These are phyloP conservation scores for Tanozyma kutaoensis DNA, from an alignment of 805 yeast species.

Conservation along the genomic window DNA sequence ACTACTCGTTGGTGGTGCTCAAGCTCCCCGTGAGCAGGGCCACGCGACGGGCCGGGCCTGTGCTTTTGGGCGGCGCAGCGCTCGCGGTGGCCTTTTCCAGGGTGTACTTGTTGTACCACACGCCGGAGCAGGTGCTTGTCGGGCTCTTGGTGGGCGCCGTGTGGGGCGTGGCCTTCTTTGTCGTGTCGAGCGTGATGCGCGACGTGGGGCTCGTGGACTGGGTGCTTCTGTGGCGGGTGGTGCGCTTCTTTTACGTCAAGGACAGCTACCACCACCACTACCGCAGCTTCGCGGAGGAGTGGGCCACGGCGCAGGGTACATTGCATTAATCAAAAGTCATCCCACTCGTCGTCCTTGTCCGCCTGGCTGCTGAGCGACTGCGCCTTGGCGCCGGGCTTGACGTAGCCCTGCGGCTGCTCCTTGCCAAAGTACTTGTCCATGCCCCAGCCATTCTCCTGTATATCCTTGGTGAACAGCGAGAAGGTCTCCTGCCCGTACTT, in stretches of 20 bases:
- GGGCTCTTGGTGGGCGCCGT: slow-evolving; percentile 56
- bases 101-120: slow-evolving; percentile 69
- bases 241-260: slow-evolving; percentile 37
- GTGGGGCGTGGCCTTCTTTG: slow-evolving; percentile 46
- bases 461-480: slow-evolving; percentile 37
- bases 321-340: slow-evolving; percentile 31
- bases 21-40: slow-evolving; percentile 19
- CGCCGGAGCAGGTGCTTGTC: slow-evolving; percentile 54
- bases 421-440: too few species aligned
- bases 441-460: slow-evolving; percentile 25
- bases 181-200: slow-evolving; percentile 38
- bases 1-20: slow-evolving; percentile 32
- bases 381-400: too few species aligned
- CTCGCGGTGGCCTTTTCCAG: slow-evolving; percentile 41
- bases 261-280: slow-evolving; percentile 45
- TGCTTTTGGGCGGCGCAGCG: too few species aligned
- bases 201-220: slow-evolving; percentile 57
- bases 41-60: too few species aligned
- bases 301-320: background rate
- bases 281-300: slow-evolving; percentile 33
- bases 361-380: slow-evolving; percentile 28
- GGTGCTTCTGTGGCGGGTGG: slow-evolving; percentile 46
- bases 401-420: too few species aligned
- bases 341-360: slow-evolving; percentile 47
- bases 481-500: slow-evolving; percentile 60